phyloP scores from a whole-genome alignment of 106 monocot species.

The Acorus calamus region DNA sequence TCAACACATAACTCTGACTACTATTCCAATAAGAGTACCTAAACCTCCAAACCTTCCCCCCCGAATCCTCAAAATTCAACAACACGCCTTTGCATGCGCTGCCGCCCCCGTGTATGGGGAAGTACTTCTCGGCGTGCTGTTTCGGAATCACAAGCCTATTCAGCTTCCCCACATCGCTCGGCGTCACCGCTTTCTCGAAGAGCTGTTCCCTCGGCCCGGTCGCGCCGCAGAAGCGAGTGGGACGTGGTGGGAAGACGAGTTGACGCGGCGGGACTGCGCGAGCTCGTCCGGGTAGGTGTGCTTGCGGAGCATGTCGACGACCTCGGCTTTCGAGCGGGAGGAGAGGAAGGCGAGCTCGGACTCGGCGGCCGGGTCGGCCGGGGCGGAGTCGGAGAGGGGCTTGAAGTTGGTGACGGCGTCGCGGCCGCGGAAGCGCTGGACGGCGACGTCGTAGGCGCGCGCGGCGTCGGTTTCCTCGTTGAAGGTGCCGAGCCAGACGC shows the following conservation, averaged over 20 bases:
- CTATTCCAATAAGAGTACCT: constrained; percentile 93
- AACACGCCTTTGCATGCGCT: constrained; percentile 29
- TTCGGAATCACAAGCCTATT: constrained; percentile 85
- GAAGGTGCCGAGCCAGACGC: constrained; percentile 92
- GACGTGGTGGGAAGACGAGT: neutral
- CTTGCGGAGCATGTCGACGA: constrained; percentile 87
- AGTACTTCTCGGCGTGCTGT: constrained; percentile 81
- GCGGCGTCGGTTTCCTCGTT: constrained; percentile 26
- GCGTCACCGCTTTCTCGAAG: constrained; percentile 70
- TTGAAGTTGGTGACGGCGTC: constrained; percentile 1
- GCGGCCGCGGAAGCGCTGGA: neutral
- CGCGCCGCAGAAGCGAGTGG: neutral
- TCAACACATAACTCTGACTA: constrained; percentile 93
- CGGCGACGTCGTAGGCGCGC: neutral
- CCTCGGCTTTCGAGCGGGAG: constrained; percentile 65
- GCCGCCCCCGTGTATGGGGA: constrained; percentile 29
- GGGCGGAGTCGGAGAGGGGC: neutral
- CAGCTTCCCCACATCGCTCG: constrained; percentile 86
- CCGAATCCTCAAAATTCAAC: constrained; percentile 58
- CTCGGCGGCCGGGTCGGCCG: neutral
- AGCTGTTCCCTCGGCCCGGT: constrained; percentile 24
- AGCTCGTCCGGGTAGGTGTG: constrained; percentile 84
- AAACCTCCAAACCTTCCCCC: constrained; percentile 71
- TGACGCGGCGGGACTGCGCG: constrained; percentile 25
- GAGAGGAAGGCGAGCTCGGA: constrained; percentile 37